phyloP scores from a whole-genome alignment of 805 yeast genomes.

The Starmerella kuoi region DNA sequence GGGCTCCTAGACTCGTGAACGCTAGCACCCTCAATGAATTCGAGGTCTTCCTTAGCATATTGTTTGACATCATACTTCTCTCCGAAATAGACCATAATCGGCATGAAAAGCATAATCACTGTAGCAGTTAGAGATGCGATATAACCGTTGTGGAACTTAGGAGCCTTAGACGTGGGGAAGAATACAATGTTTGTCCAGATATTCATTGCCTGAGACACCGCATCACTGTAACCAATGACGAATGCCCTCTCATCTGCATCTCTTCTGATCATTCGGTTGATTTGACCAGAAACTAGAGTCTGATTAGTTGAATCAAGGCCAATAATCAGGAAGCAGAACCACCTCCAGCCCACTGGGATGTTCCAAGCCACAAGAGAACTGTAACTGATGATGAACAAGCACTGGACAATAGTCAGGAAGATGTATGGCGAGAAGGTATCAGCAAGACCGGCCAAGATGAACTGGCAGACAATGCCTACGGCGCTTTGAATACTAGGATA shows the following conservation, averaged over 20 bases:
- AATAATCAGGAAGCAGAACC: constrained; percentile 33
- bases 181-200: constrained; percentile 38
- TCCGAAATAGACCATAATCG: constrained; percentile 25
- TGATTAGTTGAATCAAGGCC: constrained; percentile 32
- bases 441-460: constrained; percentile 31
- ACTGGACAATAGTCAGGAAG: constrained; percentile 28
- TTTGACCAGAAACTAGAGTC: constrained; percentile 35
- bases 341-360: constrained; percentile 32
- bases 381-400: constrained; percentile 30
- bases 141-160: constrained; percentile 33
- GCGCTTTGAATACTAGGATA: constrained; percentile 35
- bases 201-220: constrained; percentile 35
- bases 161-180: constrained; percentile 34
- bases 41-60: constrained; percentile 15
- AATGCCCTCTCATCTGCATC: constrained; percentile 31
- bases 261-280: constrained; percentile 29
- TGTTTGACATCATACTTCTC: constrained; percentile 25
- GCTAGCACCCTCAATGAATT: constrained; percentile 4
- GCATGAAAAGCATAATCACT: constrained; percentile 30
- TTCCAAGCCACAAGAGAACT: constrained; percentile 34
- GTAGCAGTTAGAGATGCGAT: constrained; percentile 31
- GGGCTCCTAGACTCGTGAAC: not conserved
- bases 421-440: constrained; percentile 33
- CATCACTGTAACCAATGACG: constrained; percentile 29
- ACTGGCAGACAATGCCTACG: constrained; percentile 34